A percentile compares a stretch with the other conserved stretches of the same genome.
Conservation (phyloP, 2,329 filamentous ascomycete species). For the Diaporthe ilicicola region DNA sequence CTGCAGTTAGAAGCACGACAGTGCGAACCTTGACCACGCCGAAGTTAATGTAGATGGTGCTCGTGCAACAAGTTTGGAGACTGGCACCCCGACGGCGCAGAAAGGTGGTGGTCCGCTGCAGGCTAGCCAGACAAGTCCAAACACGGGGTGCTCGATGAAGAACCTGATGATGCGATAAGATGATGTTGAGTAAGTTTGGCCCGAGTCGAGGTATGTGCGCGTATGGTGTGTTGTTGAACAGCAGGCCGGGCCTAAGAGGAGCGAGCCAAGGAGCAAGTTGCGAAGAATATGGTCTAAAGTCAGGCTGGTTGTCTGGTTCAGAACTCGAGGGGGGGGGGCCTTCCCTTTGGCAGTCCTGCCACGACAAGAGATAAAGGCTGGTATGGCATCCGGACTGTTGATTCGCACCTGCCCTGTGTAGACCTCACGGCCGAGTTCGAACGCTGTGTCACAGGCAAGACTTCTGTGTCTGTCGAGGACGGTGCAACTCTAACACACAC, state of each 20-base stretch:
- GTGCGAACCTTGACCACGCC: not conserved
- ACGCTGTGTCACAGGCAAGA: not conserved
- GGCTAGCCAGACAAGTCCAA: not conserved
- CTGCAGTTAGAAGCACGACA: not conserved
- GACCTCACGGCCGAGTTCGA: conserved; percentile 9
- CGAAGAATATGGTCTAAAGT: not conserved
- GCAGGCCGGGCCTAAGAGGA: not conserved
- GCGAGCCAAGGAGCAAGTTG: too few relatives aligned
- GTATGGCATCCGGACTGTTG: not conserved
- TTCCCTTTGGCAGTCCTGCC: not conserved
- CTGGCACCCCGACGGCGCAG: not conserved
- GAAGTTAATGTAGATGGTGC: not conserved
- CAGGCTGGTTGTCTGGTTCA: not conserved
- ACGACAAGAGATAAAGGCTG: not conserved
- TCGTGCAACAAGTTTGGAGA: not conserved
- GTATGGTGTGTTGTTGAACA: not conserved
- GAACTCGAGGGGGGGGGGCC: not conserved
- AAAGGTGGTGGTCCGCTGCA: not conserved
- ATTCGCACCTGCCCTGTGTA: not conserved
- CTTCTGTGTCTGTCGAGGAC: conserved; percentile 11
- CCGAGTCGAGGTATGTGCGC: too few relatives aligned
- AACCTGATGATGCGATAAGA: not conserved
- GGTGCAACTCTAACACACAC: not conserved
- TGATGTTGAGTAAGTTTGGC: not conserved
- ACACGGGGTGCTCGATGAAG: not conserved